Base-by-base conservation (phyloP, 2,329 filamentous ascomycete genomes). In the Chaetomiaceae sp. region DNA sequence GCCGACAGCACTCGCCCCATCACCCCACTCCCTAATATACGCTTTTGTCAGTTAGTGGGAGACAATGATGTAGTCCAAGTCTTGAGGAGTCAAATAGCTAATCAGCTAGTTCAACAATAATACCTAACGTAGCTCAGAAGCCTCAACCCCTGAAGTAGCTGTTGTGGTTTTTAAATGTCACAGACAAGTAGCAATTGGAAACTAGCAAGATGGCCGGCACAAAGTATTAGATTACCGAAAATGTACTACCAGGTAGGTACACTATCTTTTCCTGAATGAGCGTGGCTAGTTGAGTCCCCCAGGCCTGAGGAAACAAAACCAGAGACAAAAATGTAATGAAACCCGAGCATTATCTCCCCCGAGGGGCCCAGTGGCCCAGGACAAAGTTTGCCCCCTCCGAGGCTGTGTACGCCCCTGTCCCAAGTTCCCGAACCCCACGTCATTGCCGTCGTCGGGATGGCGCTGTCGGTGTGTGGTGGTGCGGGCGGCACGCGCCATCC, bases 231-330 rank as follows among this genome's bases (percentile, higher is more conserved):
- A 50, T 50, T 50, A 50, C 37, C 20, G 29, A 29, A 20, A 42
- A 49, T 49, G 29, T 42, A 42, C 47, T 49, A 40, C 29, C n/a
- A n/a, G n/a, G n/a, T n/a, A 29, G 30, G 21, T 50, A 50, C 47
- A n/a, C 27, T 50, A 50, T 51, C 23, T 40, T 32, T 23, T n/a
- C 25, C 9, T 37, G 8, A 51, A 51, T 20, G 48, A 51, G 48
- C 32, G 48, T 43, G 23, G 30, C 37, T 34, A 25, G 48, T 44
- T 30, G n/a, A 49, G 32, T 27, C 23, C 48, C 48, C 48, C 38
- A 51, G 38, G 21, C 20, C 40, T 44, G 48, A 44, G 48, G 23
- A 38, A 33, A 43, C 48, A 51, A 21, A 37, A 51, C 40, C 32
- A 43, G 23, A 42, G 25, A 42, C n/a, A 21, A 42, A n/a, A 42